Evolutionary conservation across 2,329 filamentous ascomycete genomes (phyloP).

Genomic region (Sporothrix pallida): DNA sequence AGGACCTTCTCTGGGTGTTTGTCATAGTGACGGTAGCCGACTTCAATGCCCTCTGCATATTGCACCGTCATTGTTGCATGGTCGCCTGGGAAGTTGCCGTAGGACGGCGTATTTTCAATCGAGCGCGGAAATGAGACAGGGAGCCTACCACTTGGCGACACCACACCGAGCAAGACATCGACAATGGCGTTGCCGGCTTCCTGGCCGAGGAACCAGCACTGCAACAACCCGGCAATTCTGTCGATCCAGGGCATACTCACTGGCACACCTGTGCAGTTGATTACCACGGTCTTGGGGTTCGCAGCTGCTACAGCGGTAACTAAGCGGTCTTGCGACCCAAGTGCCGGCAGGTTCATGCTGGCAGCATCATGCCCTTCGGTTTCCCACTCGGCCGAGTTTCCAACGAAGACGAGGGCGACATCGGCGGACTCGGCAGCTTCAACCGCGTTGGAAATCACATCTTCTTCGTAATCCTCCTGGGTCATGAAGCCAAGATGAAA

Average conservation of each 20-base stretch:
- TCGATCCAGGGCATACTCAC: slow-evolving; percentile 27
- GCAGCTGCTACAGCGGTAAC: slow-evolving; percentile 16
- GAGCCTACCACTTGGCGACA: slow-evolving; percentile 62
- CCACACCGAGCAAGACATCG: neutral
- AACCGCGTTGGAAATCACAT: slow-evolving; percentile 19
- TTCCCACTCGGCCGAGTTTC: slow-evolving; percentile 23
- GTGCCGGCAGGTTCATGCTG: slow-evolving; percentile 14
- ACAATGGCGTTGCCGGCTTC: slow-evolving; percentile 26
- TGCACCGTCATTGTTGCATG: slow-evolving; percentile 70
- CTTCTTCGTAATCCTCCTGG: slow-evolving; percentile 14
- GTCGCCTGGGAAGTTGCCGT: slow-evolving; percentile 69
- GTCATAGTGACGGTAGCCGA: slow-evolving; percentile 85
- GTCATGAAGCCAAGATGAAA: slow-evolving; percentile 28
- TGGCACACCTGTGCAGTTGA: slow-evolving; percentile 26
- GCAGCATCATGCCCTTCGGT: slow-evolving; percentile 22
- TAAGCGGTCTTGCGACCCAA: slow-evolving; percentile 9
- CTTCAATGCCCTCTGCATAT: slow-evolving; percentile 80
- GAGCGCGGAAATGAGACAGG: neutral
- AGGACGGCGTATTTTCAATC: slow-evolving; percentile 74
- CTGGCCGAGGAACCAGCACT: slow-evolving; percentile 29
- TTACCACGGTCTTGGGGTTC: slow-evolving; percentile 20
- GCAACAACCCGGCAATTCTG: slow-evolving; percentile 14
- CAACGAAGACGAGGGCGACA: slow-evolving; percentile 19
- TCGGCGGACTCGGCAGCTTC: slow-evolving; percentile 20
- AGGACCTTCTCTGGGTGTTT: slow-evolving; percentile 59